Evolutionary conservation across 768 basidiomycete genomes (phyloP).

Genomic region (Kwoniella dejecticola): DNA sequence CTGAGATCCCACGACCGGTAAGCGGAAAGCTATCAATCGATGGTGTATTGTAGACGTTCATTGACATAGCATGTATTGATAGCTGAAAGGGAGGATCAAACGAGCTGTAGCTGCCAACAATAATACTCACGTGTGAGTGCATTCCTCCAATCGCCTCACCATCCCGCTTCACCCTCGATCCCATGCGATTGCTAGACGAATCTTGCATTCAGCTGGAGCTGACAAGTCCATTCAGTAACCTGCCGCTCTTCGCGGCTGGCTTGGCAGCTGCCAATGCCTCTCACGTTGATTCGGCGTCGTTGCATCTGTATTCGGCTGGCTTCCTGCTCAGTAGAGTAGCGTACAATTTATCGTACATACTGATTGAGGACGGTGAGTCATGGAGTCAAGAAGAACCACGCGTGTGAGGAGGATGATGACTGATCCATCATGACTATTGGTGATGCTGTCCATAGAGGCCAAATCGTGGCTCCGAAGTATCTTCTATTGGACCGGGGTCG

Average conservation of each 20-base stretch:
- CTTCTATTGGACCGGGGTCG: constrained; percentile 24
- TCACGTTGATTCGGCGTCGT: constrained; percentile 21
- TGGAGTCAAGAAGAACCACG: neutral
- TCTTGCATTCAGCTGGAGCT: neutral
- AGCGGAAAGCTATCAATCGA: neutral
- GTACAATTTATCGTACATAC: constrained; percentile 39
- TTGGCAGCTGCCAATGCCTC: constrained; percentile 39
- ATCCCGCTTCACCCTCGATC: neutral
- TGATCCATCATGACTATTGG: neutral
- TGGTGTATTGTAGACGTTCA: too few relatives aligned
- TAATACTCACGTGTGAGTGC: constrained; percentile 30
- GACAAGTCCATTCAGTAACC: constrained; percentile 15
- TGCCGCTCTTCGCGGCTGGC: constrained; percentile 38
- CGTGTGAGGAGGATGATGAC: too few relatives aligned
- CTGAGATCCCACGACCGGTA: constrained; percentile 14
- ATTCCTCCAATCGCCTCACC: neutral
- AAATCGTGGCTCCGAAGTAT: constrained; percentile 13
- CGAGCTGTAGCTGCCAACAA: constrained; percentile 36
- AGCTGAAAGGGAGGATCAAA: constrained; percentile 23
- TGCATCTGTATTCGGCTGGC: constrained; percentile 27
- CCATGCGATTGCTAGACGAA: neutral
- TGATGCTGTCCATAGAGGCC: constrained; percentile 5
- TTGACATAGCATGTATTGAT: too few relatives aligned
- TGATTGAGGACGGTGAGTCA: constrained; percentile 34
- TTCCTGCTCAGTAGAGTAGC: constrained; percentile 26